Percentiles rank a stretch among this genome's conserved stretches.
phyloP scores from a whole-genome alignment of 257 asterid species.

The Pogostemon cablin region DNA sequence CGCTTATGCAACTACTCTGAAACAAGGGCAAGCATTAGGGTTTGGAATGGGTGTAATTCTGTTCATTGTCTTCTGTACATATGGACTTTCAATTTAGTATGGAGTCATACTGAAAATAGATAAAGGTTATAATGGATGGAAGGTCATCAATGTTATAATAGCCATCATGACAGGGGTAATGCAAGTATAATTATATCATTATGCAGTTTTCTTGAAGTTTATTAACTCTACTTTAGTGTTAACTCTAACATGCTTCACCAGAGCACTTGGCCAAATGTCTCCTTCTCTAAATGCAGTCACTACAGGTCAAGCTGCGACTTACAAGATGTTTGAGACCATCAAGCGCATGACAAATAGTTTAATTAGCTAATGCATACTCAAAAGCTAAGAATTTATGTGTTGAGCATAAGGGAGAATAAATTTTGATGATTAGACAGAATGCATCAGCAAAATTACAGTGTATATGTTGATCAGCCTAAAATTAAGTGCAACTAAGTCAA shows the following conservation, averaged over 20 bases:
- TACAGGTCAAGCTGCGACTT: conserved; percentile 70
- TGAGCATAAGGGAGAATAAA: too few species aligned
- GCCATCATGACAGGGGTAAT: conserved; percentile 64
- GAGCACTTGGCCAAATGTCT: conserved; percentile 69
- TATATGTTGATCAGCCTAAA: too few species aligned
- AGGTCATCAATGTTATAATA: conserved; percentile 60
- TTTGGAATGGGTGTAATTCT: conserved; percentile 54
- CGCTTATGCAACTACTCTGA: conserved; percentile 57
- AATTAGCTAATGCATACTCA: too few species aligned
- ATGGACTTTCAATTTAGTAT: conserved; percentile 74
- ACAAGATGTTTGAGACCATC: conserved; percentile 71
- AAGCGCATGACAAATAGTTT: conserved; percentile 45
- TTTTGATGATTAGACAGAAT: too few species aligned
- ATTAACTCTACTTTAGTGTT: background rate
- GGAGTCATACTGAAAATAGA: conserved; percentile 55
- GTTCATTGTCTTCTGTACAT: conserved; percentile 49
- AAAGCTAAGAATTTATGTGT: too few species aligned
- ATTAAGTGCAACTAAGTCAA: too few species aligned
- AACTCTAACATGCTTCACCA: conserved; percentile 21
- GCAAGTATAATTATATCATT: conserved; percentile 43
- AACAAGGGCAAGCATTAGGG: conserved; percentile 72
- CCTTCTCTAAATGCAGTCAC: conserved; percentile 67
- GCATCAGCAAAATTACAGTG: too few species aligned
- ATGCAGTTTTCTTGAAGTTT: background rate
- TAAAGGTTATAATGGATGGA: conserved; percentile 58